A percentile compares a stretch with the other conserved stretches of the same genome.
phyloP scores from a whole-genome alignment of 163 green algal genomes.

The Chlorella variabilis region DNA sequence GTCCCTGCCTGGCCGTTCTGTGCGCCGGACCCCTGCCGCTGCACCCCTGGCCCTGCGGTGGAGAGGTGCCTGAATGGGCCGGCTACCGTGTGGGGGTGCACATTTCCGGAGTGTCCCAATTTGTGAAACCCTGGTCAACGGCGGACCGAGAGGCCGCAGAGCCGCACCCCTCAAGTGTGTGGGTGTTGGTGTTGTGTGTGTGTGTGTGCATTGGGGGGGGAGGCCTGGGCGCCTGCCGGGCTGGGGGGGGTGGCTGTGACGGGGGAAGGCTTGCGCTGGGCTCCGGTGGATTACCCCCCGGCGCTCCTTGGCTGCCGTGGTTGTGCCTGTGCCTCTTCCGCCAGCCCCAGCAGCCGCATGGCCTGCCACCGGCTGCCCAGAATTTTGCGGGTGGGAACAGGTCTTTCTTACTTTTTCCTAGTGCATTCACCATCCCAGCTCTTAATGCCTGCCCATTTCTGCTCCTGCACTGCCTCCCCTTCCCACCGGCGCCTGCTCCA shows the following conservation, averaged over 20 bases:
- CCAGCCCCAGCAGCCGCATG: too few species aligned
- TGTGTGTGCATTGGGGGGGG: neutral
- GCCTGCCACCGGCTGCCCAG: too few species aligned
- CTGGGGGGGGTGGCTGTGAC: neutral
- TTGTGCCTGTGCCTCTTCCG: too few species aligned
- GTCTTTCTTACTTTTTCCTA: neutral
- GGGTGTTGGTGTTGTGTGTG: too few species aligned
- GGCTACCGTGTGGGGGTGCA: slow-evolving; percentile 90
- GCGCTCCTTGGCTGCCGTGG: too few species aligned
- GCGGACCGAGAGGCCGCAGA: slow-evolving; percentile 84
- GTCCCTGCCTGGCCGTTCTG: neutral
- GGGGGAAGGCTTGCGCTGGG: too few species aligned
- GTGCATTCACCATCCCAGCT: too few species aligned
- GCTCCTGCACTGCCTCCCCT: neutral
- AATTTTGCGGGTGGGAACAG: too few species aligned
- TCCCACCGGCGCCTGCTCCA: neutral
- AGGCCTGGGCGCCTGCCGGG: neutral
- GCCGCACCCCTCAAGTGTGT: slow-evolving; percentile 73
- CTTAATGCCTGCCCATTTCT: too few species aligned
- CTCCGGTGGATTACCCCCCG: too few species aligned
- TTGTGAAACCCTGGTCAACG: slow-evolving; percentile 77
- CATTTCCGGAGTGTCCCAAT: slow-evolving; percentile 97
- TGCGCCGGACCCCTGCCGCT: slow-evolving; percentile 14
- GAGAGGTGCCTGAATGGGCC: slow-evolving; percentile 46
- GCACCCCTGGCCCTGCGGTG: slow-evolving; percentile 10